Evolutionary conservation across 768 basidiomycete species (phyloP), one percentile per base, ranked within the genome.

Genomic region (Zangia roseola): DNA sequence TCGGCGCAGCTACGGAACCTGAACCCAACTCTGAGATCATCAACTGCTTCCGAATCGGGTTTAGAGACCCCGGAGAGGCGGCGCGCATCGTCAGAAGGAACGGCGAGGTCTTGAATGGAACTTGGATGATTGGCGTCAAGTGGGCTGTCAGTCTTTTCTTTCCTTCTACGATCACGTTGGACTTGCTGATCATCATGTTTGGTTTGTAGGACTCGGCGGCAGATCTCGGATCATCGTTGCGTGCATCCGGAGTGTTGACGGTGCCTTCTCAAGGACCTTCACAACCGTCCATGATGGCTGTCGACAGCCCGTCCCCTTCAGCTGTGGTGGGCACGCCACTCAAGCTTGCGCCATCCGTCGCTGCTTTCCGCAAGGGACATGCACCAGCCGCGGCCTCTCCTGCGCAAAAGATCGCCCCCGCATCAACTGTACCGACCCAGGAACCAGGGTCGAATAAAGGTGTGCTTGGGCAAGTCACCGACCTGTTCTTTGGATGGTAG

Each of bases 1-100:
- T 94, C 19, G 90, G 88, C 8, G 80, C 81, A 13, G 70, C 83
- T 28, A 84, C 86, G 3, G 85, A 86, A 16, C 75, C 85, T 0
- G 83, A 89, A 40, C 78, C 77, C 10, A 80, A 84, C 59, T 65
- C 73, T 1, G 86, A 90, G 36, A 80, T 92, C 17, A 63, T 74
- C 20, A 94, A 94, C 64, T 91, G 88, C 70, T 91, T 94, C 67
- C 79, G 78, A 43, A 83, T 94, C 44, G 87, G 88, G 3, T 94
- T 84, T 59, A 67, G 70, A 35, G 81, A 87, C 52, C 71, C 81
- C 8, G 83, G 79, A 20, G 88, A 91, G 49, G 91, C 91, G 0
- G 67, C 88, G 53, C 75, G 91, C 10, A 89, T 91, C 2, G 81
- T 91, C 14, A 73, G 88, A 42, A 87, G 87, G 69, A 94, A 86